Conservation (phyloP, 169 alveolate genomes). For the Plasmodium cynomolgi region DNA sequence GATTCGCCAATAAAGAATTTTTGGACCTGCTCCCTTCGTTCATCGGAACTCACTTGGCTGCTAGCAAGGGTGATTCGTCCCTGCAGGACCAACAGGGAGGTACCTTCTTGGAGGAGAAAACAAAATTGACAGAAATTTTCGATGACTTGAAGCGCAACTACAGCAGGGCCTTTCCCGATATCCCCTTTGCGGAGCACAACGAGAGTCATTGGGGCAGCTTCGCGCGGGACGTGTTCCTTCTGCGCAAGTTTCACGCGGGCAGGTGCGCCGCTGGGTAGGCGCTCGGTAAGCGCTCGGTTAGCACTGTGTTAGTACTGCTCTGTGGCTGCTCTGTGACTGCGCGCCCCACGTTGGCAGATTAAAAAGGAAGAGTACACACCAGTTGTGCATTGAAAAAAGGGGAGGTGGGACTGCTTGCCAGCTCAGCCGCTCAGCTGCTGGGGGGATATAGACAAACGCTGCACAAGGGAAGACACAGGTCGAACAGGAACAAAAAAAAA, state of each 20-base stretch:
- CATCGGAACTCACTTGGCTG: constrained; percentile 63
- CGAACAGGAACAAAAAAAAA: neutral
- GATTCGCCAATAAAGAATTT: constrained; percentile 80
- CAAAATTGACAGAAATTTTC: neutral
- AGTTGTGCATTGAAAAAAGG: too few species aligned
- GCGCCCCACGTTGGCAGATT: too few species aligned
- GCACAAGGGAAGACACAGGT: neutral
- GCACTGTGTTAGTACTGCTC: too few species aligned
- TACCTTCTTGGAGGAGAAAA: constrained; percentile 3
- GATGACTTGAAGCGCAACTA: neutral
- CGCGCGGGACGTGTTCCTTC: neutral
- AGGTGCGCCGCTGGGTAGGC: neutral
- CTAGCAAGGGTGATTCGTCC: neutral
- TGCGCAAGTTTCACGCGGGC: neutral
- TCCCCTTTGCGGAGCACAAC: neutral
- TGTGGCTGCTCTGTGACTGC: too few species aligned
- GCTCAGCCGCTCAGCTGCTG: too few species aligned
- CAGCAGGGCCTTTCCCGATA: neutral
- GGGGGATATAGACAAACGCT: neutral
- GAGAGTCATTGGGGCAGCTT: neutral
- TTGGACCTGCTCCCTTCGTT: constrained; percentile 79
- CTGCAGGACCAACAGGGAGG: neutral
- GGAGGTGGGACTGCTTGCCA: too few species aligned
- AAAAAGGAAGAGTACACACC: too few species aligned
- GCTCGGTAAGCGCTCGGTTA: too few species aligned